Evolutionary conservation across 2,329 filamentous ascomycete genomes (phyloP).

Genomic region (Colletotrichum sp.): DNA sequence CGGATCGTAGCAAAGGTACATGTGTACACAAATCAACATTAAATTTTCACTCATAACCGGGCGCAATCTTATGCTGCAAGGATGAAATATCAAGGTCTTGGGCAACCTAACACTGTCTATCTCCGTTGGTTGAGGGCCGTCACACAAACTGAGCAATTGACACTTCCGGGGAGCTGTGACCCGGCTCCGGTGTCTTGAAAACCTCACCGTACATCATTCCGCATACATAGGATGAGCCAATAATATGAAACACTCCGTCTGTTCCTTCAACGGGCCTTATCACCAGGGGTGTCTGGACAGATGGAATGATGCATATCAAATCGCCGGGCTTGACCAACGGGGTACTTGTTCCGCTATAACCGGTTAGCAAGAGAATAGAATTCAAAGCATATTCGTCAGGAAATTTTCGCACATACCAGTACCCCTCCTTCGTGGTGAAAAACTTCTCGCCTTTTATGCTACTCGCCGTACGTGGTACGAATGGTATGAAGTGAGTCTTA

Average conservation of each 20-base stretch:
- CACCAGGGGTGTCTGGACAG: not conserved
- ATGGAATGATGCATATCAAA: not conserved
- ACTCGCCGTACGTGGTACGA: not conserved
- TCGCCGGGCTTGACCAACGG: not conserved
- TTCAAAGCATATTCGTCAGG: not conserved
- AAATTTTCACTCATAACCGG: accelerated
- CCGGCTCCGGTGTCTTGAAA: not conserved
- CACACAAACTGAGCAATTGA: not conserved
- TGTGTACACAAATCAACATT: not conserved
- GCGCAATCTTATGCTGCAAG: accelerated
- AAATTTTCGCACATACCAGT: not conserved
- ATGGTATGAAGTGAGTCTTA: not conserved
- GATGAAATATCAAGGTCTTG: accelerated
- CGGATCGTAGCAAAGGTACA: not conserved
- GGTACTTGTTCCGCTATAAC: not conserved
- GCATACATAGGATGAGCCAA: not conserved
- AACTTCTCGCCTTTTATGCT: not conserved
- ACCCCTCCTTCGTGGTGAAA: not conserved
- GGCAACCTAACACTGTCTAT: not conserved
- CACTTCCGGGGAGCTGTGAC: not conserved
- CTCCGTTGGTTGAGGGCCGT: not conserved
- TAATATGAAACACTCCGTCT: not conserved
- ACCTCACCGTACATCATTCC: not conserved
- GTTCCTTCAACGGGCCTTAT: not conserved
- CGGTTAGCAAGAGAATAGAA: not conserved